phyloP scores from a whole-genome alignment of 169 alveolate species.

The Babesia ovis region DNA sequence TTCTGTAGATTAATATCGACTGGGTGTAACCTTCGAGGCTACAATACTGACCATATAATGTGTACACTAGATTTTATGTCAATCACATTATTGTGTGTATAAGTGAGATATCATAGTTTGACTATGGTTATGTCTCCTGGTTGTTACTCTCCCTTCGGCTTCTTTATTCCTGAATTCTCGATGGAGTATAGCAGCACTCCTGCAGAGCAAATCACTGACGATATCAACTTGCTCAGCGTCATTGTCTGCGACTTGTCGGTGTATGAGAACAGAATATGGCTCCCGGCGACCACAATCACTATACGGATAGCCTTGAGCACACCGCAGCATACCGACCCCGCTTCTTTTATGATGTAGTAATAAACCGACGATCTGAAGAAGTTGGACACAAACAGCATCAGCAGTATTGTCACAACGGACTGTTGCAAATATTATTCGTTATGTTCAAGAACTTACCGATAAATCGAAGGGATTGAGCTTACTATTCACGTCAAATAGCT shows the following conservation, averaged over 20 bases:
- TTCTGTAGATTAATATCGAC: too few species aligned
- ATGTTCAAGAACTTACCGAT: constrained; percentile 6
- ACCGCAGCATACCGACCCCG: constrained; percentile 66
- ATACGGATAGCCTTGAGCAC: constrained; percentile 68
- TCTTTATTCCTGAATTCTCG: constrained; percentile 25
- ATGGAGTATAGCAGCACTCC: constrained; percentile 65
- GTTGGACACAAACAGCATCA: constrained; percentile 51
- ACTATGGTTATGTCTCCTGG: too few species aligned
- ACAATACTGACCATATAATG: too few species aligned
- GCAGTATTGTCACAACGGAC: constrained; percentile 40
- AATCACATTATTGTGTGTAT: too few species aligned
- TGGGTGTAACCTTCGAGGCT: too few species aligned
- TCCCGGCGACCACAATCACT: constrained; percentile 42
- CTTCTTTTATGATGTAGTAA: constrained; percentile 57
- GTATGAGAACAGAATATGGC: constrained; percentile 51
- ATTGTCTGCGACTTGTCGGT: constrained; percentile 51
- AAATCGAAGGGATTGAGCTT: constrained; percentile 57
- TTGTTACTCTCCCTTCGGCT: constrained; percentile 15
- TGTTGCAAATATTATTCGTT: background rate
- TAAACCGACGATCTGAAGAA: constrained; percentile 66
- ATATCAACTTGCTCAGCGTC: constrained; percentile 38
- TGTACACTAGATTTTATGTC: too few species aligned
- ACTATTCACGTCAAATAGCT: constrained; percentile 30
- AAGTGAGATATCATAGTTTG: too few species aligned
- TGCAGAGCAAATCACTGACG: constrained; percentile 52